Conservation (phyloP, 2,329 filamentous ascomycete genomes). For the Colletotrichum theobromicola region DNA sequence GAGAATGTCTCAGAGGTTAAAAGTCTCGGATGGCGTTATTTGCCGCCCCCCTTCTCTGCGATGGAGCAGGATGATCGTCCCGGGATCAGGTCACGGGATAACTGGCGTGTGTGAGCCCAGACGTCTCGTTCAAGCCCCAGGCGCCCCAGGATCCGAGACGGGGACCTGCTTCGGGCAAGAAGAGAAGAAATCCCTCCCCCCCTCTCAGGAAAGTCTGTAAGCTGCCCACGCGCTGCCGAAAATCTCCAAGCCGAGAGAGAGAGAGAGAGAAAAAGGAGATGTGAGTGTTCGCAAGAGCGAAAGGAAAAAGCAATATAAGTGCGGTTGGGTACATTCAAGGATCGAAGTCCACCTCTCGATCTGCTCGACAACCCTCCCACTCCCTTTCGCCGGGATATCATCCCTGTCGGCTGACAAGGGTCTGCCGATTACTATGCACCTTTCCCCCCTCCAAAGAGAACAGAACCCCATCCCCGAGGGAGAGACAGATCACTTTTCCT, state of each 20-base stretch:
- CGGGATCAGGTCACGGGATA: neutral
- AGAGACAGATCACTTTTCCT: neutral
- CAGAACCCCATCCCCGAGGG: neutral
- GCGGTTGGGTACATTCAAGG: neutral
- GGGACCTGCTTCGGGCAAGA: neutral
- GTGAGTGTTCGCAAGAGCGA: neutral
- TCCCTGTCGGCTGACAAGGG: neutral
- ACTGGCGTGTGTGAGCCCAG: neutral
- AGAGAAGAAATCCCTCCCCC: neutral
- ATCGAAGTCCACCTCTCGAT: neutral
- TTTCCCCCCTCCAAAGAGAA: neutral
- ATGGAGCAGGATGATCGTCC: neutral
- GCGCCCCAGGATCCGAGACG: neutral
- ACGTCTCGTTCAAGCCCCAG: neutral
- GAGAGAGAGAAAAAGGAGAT: neutral
- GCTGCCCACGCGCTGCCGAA: neutral
- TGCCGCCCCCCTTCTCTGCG: neutral
- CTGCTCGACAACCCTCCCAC: neutral
- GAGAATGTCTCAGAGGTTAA: neutral
- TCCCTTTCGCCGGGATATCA: neutral
- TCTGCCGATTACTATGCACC: neutral
- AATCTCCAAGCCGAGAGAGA: neutral
- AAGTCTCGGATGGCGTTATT: neutral
- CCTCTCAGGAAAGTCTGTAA: neutral
- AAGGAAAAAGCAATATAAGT: neutral